Conservation (phyloP, 495 filamentous ascomycete genomes). For the Penicillium atrosanguineum region DNA sequence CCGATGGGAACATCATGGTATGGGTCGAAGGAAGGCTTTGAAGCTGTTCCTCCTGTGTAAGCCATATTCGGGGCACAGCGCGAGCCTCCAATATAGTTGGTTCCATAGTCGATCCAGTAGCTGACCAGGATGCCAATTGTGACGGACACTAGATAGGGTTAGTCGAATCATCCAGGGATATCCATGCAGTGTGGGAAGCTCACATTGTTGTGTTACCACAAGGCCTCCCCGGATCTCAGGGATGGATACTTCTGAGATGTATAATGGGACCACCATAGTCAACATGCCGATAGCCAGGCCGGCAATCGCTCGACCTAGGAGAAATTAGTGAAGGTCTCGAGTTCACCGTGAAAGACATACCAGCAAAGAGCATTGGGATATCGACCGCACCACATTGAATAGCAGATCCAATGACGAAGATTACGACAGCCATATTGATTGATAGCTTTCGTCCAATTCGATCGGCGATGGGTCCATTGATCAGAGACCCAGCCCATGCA, state of each 20-base stretch:
- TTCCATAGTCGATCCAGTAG: conserved; percentile 78
- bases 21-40: conserved; percentile 36
- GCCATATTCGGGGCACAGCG: conserved; percentile 38
- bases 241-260: conserved; percentile 45
- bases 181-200: conserved; percentile 4
- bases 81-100: conserved; percentile 42
- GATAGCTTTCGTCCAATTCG: conserved; percentile 70
- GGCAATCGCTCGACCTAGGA: conserved; percentile 68
- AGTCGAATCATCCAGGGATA: background rate
- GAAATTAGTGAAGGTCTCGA: background rate
- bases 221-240: conserved; percentile 67
- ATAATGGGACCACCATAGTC: conserved; percentile 45
- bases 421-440: conserved; percentile 65
- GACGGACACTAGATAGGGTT: conserved; percentile 55
- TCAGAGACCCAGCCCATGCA: conserved; percentile 75
- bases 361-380: conserved; percentile 65
- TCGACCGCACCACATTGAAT: conserved; percentile 59
- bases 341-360: conserved; percentile 26
- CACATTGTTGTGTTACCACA: conserved; percentile 72
- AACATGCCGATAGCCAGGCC: conserved; percentile 40
- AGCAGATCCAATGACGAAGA: conserved; percentile 77
- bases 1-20: conserved; percentile 38
- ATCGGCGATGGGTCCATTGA: conserved; percentile 75
- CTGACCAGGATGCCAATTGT: conserved; percentile 79
- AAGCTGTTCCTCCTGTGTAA: conserved; percentile 69